Percentiles rank a stretch among this genome's conserved stretches.
These are phyloP conservation scores for Pichia gijzeniarum DNA, from an alignment of 805 yeast genomes.

Conservation along the genomic window DNA sequence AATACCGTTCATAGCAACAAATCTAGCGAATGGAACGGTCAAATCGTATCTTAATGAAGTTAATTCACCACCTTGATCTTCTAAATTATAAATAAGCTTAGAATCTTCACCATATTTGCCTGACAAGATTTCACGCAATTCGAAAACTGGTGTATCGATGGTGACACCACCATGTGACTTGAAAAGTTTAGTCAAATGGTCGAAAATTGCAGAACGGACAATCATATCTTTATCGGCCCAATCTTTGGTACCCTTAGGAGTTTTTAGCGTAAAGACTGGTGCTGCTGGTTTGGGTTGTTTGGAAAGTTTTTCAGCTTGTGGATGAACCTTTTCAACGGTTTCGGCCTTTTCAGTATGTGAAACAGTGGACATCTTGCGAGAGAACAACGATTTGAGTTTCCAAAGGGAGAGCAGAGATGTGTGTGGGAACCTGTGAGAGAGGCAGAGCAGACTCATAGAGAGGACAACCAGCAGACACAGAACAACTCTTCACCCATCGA, in stretches of 20 bases:
- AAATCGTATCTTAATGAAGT: constrained; percentile 93
- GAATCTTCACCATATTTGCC: constrained; percentile 99
- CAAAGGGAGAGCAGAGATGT: too few relatives aligned
- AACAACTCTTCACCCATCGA: too few relatives aligned
- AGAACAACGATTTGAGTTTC: too few relatives aligned
- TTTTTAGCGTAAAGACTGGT: constrained; percentile 61
- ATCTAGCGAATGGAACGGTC: constrained; percentile 98
- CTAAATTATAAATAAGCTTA: constrained; percentile 88
- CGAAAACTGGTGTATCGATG: constrained; percentile 97
- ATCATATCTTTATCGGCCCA: constrained; percentile 99
- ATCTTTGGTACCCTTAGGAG: constrained; percentile 96
- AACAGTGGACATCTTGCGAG: too few relatives aligned
- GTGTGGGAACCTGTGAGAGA: too few relatives aligned
- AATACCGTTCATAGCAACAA: constrained; percentile 91
- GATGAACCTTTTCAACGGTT: not conserved
- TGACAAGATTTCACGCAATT: constrained; percentile 86
- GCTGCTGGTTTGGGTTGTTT: not conserved
- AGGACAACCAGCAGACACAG: too few relatives aligned
- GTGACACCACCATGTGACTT: constrained; percentile 98
- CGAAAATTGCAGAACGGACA: constrained; percentile 81
- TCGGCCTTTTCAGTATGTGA: not conserved
- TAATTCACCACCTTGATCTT: constrained; percentile 98
- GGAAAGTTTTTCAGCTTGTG: not conserved
- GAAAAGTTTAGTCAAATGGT: constrained; percentile 65
- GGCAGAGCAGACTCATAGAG: too few relatives aligned